These are phyloP conservation scores for Diaporthe ampelina DNA, from an alignment of 2,329 filamentous ascomycete genomes.

Conservation along the genomic window DNA sequence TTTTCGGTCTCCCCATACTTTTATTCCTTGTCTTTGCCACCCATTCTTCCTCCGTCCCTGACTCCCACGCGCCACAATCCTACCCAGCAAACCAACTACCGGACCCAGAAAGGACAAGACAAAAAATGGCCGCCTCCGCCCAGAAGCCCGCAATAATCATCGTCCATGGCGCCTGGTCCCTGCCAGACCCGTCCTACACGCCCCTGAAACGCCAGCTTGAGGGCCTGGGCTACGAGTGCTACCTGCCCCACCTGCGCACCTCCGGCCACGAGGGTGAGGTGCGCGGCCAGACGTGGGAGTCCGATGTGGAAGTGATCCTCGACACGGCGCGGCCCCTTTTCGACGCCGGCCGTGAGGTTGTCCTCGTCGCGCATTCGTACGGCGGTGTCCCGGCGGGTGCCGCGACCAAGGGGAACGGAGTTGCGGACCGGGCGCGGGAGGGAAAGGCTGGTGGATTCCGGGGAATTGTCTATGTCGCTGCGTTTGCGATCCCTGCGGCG, in stretches of 20 bases:
- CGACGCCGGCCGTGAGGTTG: slow-evolving; percentile 9
- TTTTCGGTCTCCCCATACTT: not conserved
- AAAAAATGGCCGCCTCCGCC: not conserved
- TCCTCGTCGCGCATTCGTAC: slow-evolving; percentile 23
- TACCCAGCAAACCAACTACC: not conserved
- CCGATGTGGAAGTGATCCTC: slow-evolving; percentile 10
- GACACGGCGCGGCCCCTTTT: slow-evolving; percentile 24
- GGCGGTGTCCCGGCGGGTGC: slow-evolving; percentile 10
- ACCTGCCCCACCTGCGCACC: slow-evolving; percentile 29
- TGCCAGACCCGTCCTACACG: slow-evolving; percentile 21
- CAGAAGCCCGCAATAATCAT: slow-evolving; percentile 28
- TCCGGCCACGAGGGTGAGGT: slow-evolving; percentile 1
- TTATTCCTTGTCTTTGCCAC: not conserved
- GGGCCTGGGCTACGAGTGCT: slow-evolving; percentile 22
- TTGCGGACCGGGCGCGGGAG: slow-evolving; percentile 2
- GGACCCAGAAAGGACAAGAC: not conserved
- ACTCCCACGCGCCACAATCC: not conserved
- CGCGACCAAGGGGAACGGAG: slow-evolving; percentile 24
- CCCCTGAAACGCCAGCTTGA: slow-evolving; percentile 24
- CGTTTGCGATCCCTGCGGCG: slow-evolving; percentile 28
- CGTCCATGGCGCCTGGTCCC: slow-evolving; percentile 28
- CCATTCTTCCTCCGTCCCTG: not conserved
- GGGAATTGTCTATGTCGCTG: slow-evolving; percentile 38
- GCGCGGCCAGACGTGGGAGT: slow-evolving; percentile 26
- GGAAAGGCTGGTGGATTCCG: slow-evolving; percentile 10